Percentiles rank a stretch among this genome's conserved stretches.
Conservation (phyloP, 2,329 filamentous ascomycete genomes). For the Exutisphaerella laricina region DNA sequence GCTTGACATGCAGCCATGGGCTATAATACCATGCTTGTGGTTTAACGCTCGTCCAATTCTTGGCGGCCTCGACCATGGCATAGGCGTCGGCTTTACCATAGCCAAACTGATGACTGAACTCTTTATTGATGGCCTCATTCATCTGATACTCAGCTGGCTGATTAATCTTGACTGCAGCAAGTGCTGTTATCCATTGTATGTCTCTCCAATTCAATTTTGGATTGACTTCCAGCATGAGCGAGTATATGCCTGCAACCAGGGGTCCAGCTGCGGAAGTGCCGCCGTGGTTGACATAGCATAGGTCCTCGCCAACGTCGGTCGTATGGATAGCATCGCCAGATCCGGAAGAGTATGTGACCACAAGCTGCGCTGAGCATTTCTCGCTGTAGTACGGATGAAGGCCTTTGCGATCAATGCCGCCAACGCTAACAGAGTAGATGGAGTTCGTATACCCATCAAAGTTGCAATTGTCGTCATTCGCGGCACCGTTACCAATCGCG, state of each 20-base stretch:
- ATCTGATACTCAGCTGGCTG: slow-evolving; percentile 71
- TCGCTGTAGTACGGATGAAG: slow-evolving; percentile 95
- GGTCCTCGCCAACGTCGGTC: slow-evolving; percentile 78
- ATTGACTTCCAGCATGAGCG: slow-evolving; percentile 75
- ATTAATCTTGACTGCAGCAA: slow-evolving; percentile 77
- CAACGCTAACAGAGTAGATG: slow-evolving; percentile 97
- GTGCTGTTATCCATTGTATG: slow-evolving; percentile 81
- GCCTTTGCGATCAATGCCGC: slow-evolving; percentile 81
- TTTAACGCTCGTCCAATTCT: slow-evolving; percentile 81
- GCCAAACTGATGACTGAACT: slow-evolving; percentile 90
- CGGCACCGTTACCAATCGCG: slow-evolving; percentile 88
- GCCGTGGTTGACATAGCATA: slow-evolving; percentile 76
- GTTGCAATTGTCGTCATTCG: slow-evolving; percentile 90
- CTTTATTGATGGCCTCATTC: slow-evolving; percentile 69
- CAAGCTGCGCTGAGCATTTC: slow-evolving; percentile 87
- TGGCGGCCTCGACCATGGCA: slow-evolving; percentile 76
- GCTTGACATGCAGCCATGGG: slow-evolving; percentile 86
- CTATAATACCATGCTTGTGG: slow-evolving; percentile 93
- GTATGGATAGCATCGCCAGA: slow-evolving; percentile 87
- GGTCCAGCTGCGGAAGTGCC: slow-evolving; percentile 95
- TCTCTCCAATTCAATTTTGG: slow-evolving; percentile 91
- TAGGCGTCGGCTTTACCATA: slow-evolving; percentile 94
- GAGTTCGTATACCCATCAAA: slow-evolving; percentile 99
- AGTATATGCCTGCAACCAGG: slow-evolving; percentile 85
- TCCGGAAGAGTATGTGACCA: slow-evolving; percentile 95